phyloP scores from a whole-genome alignment of 352 stramenopile species.

The Peronospora tabacina region DNA sequence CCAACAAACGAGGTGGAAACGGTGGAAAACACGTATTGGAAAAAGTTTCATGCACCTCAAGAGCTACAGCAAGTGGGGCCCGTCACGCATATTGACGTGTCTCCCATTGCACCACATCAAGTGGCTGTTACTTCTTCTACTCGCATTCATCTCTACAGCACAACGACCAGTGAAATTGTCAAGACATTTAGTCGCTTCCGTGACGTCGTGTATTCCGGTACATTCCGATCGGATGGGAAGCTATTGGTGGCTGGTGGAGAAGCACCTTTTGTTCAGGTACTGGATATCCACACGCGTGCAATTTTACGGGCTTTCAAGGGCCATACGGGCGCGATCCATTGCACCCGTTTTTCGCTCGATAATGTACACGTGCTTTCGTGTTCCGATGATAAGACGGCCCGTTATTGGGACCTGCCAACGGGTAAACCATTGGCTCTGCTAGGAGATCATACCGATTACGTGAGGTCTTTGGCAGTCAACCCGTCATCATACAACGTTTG shows the following conservation, averaged over 20 bases:
- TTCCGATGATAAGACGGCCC: constrained; percentile 86
- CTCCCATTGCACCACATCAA: constrained; percentile 63
- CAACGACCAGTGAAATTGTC: constrained; percentile 68
- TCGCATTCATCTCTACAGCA: constrained; percentile 83
- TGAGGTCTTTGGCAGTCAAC: constrained; percentile 64
- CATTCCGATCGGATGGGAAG: constrained; percentile 83
- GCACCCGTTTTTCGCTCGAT: constrained; percentile 71
- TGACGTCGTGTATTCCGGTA: constrained; percentile 80
- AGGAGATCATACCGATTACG: constrained; percentile 85
- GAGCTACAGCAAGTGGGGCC: constrained; percentile 80
- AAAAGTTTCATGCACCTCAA: constrained; percentile 78
- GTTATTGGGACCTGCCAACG: constrained; percentile 84
- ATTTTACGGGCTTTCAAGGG: constrained; percentile 85
- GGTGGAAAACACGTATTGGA: constrained; percentile 81
- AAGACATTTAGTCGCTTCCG: constrained; percentile 88
- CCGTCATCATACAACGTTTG: constrained; percentile 75
- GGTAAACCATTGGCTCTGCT: constrained; percentile 68
- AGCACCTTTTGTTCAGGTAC: constrained; percentile 68
- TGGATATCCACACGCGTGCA: constrained; percentile 76
- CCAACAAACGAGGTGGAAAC: constrained; percentile 67
- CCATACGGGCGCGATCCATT: constrained; percentile 70
- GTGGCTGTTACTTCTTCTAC: constrained; percentile 84
- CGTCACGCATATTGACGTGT: constrained; percentile 83
- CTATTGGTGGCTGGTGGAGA: constrained; percentile 80
- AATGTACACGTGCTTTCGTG: constrained; percentile 85